phyloP scores from a whole-genome alignment of 495 filamentous ascomycete genomes.

The Coniosporium apollinis region DNA sequence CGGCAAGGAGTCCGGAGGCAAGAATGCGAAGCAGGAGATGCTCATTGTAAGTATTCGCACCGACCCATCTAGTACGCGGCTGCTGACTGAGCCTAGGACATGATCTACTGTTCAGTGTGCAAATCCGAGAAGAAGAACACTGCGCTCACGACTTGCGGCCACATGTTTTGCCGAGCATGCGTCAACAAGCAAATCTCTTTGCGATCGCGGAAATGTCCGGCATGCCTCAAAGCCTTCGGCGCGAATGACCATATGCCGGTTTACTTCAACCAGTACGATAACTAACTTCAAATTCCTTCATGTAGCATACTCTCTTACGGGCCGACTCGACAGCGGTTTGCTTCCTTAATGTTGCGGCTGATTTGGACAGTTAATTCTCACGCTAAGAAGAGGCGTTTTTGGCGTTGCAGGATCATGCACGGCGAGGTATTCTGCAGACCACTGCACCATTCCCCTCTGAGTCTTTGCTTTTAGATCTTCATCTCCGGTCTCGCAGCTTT shows the following conservation, averaged over 20 bases:
- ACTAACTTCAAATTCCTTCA: too few species aligned
- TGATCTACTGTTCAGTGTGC: slow-evolving; percentile 84
- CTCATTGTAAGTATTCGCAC: slow-evolving; percentile 9
- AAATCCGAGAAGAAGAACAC: slow-evolving; percentile 85
- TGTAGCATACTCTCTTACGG: too few species aligned
- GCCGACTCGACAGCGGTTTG: too few species aligned
- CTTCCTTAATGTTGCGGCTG: too few species aligned
- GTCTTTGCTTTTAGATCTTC: too few species aligned
- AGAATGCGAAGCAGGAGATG: slow-evolving; percentile 73
- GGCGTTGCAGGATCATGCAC: too few species aligned
- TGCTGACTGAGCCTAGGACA: slow-evolving; percentile 33
- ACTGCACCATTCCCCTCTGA: too few species aligned
- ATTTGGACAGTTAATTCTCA: too few species aligned
- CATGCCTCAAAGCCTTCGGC: slow-evolving; percentile 79
- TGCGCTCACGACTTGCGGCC: slow-evolving; percentile 82
- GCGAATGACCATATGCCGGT: slow-evolving; percentile 74
- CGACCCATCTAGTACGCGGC: background rate
- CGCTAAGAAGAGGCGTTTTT: too few species aligned
- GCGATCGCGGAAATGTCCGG: slow-evolving; percentile 86
- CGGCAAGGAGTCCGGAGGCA: slow-evolving; percentile 60
- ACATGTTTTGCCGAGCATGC: slow-evolving; percentile 83
- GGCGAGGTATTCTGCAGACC: too few species aligned
- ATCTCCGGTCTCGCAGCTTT: too few species aligned
- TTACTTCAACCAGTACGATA: too few species aligned
- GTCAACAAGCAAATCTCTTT: slow-evolving; percentile 73